These are phyloP conservation scores for Radiomyces spectabilis DNA, from an alignment of 192 early-diverging fungal species.

Conservation along the genomic window DNA sequence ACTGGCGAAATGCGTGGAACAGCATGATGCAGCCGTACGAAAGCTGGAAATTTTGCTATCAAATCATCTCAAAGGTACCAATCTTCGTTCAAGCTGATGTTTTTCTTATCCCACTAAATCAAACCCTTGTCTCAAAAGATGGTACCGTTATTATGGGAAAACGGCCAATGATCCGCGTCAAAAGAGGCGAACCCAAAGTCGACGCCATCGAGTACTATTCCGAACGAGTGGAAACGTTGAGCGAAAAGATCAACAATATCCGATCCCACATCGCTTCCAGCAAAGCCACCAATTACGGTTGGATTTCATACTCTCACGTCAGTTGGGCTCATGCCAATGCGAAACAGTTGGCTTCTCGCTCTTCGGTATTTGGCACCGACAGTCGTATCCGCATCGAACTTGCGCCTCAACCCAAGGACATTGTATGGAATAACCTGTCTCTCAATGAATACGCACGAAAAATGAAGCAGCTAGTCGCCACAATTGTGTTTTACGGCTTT, in stretches of 20 bases:
- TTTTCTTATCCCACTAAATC: too few relatives aligned
- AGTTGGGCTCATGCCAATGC: slow-evolving; percentile 36
- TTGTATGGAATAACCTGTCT: slow-evolving; percentile 68
- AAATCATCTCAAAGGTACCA: slow-evolving; percentile 46
- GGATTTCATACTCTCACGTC: slow-evolving; percentile 58
- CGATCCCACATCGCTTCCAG: slow-evolving; percentile 38
- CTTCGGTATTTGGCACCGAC: slow-evolving; percentile 3
- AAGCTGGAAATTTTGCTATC: slow-evolving; percentile 57
- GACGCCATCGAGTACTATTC: slow-evolving; percentile 71
- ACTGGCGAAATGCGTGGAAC: slow-evolving; percentile 55
- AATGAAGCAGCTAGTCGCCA: slow-evolving; percentile 29
- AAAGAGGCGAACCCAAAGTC: slow-evolving; percentile 36
- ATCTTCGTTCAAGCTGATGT: too few relatives aligned
- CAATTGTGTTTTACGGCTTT: slow-evolving; percentile 42
- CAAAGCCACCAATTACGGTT: slow-evolving; percentile 59
- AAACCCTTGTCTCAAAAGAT: too few relatives aligned
- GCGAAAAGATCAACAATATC: slow-evolving; percentile 42
- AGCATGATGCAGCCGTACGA: slow-evolving; percentile 56
- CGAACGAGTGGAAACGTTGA: slow-evolving; percentile 47
- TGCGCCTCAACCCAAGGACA: slow-evolving; percentile 68
- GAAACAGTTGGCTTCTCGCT: slow-evolving; percentile 28
- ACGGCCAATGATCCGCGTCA: too few relatives aligned
- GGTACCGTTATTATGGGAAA: too few relatives aligned
- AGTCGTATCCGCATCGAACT: slow-evolving; percentile 23
- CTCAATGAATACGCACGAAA: slow-evolving; percentile 42